Base-by-base conservation (phyloP, 75 land plant genomes). In the Pinus taeda region DNA sequence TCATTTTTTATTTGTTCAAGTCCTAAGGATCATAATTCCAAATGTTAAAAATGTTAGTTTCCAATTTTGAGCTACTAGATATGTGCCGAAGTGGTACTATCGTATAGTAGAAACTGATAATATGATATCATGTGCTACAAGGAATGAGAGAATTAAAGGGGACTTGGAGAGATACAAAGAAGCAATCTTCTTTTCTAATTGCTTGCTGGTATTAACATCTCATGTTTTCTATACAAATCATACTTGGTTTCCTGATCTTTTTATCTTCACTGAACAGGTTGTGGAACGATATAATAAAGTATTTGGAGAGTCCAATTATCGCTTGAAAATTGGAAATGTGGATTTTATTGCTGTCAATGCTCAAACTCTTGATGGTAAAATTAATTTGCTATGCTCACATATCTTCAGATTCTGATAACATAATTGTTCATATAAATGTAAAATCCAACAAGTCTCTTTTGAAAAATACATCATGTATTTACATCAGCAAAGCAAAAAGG, bases 271-370 rank as follows among this genome's bases (percentile, higher is more conserved):
- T 53, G 14, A 77, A 22, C 77, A 90, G 92, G 87, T 85, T 69
- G 57, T 87, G 53, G 79, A 56, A 20, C 87, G 89, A 17, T 90
- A 78, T 85, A 87, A 87, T 64, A 73, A 79, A 56, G 84, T 67
- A 57, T 90, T 87, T 67, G 87, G 87, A 69, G 21, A 26, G 17
- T 85, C 84, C 64, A 90, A 90, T 76, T 83, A 79, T 59, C 74
- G 58, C 15, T 78, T 90, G 60, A 88, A 75, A 22, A 77, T 91
- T 80, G 92, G 92, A 61, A 85, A 80, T 57, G 84, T 95, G 66
- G 86, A 95, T 15, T 95, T 93, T 64, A 77, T 95, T 57, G 85
- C 81, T 42, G 82, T 91, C 58, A 91, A 95, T 89, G 90, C 98
- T 21, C 95, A 93, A 80, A 82, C 92, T 72, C 84, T 91, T 67